Percentiles rank a stretch among this genome's conserved stretches.
These are phyloP conservation scores for Zygoascus biomembranicola DNA, from an alignment of 805 yeast genomes.

Conservation along the genomic window DNA sequence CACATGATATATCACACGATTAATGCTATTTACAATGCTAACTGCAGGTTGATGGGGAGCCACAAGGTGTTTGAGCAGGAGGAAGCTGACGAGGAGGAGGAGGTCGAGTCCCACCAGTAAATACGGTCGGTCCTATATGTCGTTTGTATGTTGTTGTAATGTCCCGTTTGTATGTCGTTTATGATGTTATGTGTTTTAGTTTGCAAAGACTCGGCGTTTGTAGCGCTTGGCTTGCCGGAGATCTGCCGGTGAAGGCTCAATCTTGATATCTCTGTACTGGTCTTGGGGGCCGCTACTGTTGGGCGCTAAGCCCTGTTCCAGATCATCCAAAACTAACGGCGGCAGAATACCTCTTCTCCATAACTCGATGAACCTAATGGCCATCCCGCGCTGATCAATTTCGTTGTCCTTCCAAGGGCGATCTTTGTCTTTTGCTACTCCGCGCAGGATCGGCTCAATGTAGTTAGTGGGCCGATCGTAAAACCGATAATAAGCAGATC, in stretches of 20 bases:
- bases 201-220: not conserved
- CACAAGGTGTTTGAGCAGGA: slow-evolving; percentile 27
- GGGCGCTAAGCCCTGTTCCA: not conserved
- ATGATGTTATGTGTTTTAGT: not conserved
- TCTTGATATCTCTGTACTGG: not conserved
- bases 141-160: too few relatives aligned
- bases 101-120: slow-evolving; percentile 6
- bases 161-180: too few relatives aligned
- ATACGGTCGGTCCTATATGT: not conserved
- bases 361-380: slow-evolving; percentile 1
- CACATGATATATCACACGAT: too few relatives aligned
- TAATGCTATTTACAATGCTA: not conserved
- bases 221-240: not conserved
- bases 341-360: slow-evolving; percentile 3
- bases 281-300: not conserved
- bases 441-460: slow-evolving; percentile 40
- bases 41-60: slow-evolving; percentile 25
- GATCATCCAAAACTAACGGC: slow-evolving; percentile 1
- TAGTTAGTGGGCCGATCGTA: slow-evolving; percentile 62
- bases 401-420: slow-evolving; percentile 13
- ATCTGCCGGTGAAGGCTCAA: not conserved
- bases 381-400: slow-evolving; percentile 25
- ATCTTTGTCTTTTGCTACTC: slow-evolving; percentile 37
- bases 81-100: slow-evolving; percentile 13
- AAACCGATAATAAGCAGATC: slow-evolving; percentile 36